Base-by-base conservation (phyloP, 345 rosid genomes). In the Sisymbrium altissimum region DNA sequence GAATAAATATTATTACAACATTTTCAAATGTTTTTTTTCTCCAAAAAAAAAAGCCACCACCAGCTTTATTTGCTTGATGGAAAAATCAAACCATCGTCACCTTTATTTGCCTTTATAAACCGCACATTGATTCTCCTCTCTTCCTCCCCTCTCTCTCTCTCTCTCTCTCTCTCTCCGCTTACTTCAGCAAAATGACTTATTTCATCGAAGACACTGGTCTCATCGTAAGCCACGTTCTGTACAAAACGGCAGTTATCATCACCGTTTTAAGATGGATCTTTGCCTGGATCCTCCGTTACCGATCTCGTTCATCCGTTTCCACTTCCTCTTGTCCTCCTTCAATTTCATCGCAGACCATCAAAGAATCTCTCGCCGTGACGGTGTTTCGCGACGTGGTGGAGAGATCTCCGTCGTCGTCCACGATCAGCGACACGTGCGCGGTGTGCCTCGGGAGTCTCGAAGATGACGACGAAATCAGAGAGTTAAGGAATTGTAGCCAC, bases 401-500 rank as follows among this genome's bases (percentile, higher is more conserved):
- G 41, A 74, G 73, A 75, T 75, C 49, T 50, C 63, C 57, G 33
- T 7, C 33, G 33, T 7, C 33, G 14, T 7, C 45, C 3, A 3
- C 9, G 40, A 55, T 68, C 4, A 69, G 61, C 44, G 70, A 62
- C 77, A 82, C 88, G 14, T 93, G 98, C 18, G 97, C 94, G 0
- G 96, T 93, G 3, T 93, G 98, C 79, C 74, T 93, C 35, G 80
- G 75, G 52, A 80, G 68, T 15, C 68, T 93, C 48, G 57, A 39
- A 36, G 82, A 74, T 59, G 21, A 62, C 0, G 97, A 93, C 14
- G 88, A 85, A 60, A 86, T 91, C 35, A 80, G 92, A 50, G 93
- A 89, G 81, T 66, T 91, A 10, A 80, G 89, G 77, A 93, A 91
- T 63, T 93, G 98, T 53, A 75, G 83, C 79, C 98, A 93, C 78